Evolutionary conservation across 495 filamentous ascomycete species (phyloP).

Genomic region (Physcia stellaris): DNA sequence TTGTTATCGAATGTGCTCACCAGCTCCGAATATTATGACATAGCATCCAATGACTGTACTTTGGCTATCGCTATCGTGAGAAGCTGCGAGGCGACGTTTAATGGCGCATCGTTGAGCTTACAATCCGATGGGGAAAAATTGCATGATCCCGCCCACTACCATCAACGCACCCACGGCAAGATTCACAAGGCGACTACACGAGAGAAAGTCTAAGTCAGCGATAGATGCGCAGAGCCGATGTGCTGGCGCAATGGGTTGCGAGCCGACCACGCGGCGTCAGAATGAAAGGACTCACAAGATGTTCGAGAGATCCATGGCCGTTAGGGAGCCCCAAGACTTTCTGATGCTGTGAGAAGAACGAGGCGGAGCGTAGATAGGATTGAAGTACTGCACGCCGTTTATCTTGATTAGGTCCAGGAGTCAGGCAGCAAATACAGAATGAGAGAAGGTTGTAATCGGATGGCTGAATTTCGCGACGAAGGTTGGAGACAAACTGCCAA

Average conservation of each 20-base stretch:
- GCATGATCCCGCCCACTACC: constrained; percentile 77
- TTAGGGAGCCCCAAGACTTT: too few species aligned
- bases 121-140: constrained; percentile 58
- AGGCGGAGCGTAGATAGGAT: too few species aligned
- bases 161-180: constrained; percentile 76
- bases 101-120: constrained; percentile 23
- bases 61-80: constrained; percentile 14
- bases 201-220: too few species aligned
- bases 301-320: constrained; percentile 41
- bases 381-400: too few species aligned
- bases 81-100: neutral
- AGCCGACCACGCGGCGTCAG: too few species aligned
- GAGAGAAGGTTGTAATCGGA: too few species aligned
- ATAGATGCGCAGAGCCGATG: constrained; percentile 10
- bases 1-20: constrained; percentile 33
- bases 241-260: constrained; percentile 9
- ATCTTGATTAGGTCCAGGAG: too few species aligned
- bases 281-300: constrained; percentile 35
- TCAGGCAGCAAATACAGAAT: too few species aligned
- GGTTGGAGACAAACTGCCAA: too few species aligned
- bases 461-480: too few species aligned
- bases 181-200: constrained; percentile 85
- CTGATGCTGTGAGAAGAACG: too few species aligned
- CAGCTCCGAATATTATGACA: constrained; percentile 77
- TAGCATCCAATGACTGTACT: constrained; percentile 66